These are phyloP conservation scores for Boletus semigastroideus DNA, from an alignment of 1,284 basidiomycete species.

Conservation along the genomic window DNA sequence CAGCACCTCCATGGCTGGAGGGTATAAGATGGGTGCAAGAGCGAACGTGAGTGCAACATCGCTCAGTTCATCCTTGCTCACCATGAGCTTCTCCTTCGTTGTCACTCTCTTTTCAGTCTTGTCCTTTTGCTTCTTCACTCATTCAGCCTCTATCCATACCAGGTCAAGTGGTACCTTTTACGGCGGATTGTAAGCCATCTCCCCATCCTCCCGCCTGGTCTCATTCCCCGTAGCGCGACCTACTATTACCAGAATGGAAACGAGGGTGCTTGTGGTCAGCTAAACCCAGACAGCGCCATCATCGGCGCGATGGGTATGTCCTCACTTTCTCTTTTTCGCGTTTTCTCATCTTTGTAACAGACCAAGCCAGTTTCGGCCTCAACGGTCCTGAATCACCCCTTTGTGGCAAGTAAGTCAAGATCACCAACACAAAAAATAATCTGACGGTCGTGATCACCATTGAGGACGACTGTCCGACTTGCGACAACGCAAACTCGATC, in stretches of 20 bases:
- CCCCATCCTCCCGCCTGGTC: too few species aligned
- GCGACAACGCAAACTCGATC: conserved; percentile 62
- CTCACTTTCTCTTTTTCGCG: not conserved
- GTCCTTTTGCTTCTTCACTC: too few species aligned
- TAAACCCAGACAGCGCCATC: conserved; percentile 62
- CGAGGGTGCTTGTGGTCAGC: conserved; percentile 72
- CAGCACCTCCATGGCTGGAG: too few species aligned
- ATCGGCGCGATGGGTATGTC: conserved; percentile 69
- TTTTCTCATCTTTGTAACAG: conserved; percentile 30
- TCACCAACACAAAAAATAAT: conserved; percentile 62
- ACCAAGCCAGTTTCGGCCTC: conserved; percentile 52
- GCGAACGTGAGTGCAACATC: too few species aligned
- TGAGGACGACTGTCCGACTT: conserved; percentile 86
- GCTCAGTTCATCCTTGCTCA: too few species aligned
- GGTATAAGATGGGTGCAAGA: too few species aligned
- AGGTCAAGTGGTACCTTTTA: too few species aligned
- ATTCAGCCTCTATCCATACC: too few species aligned
- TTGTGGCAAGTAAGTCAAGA: conserved; percentile 65
- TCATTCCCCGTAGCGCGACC: conserved; percentile 50
- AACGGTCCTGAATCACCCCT: conserved; percentile 46
- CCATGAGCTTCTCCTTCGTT: too few species aligned
- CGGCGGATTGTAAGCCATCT: too few species aligned
- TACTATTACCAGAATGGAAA: conserved; percentile 69
- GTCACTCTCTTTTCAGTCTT: too few species aligned
- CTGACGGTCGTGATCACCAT: conserved; percentile 64